phyloP scores from a whole-genome alignment of 2,329 filamentous ascomycete genomes.

The Parastagonospora nodorum region DNA sequence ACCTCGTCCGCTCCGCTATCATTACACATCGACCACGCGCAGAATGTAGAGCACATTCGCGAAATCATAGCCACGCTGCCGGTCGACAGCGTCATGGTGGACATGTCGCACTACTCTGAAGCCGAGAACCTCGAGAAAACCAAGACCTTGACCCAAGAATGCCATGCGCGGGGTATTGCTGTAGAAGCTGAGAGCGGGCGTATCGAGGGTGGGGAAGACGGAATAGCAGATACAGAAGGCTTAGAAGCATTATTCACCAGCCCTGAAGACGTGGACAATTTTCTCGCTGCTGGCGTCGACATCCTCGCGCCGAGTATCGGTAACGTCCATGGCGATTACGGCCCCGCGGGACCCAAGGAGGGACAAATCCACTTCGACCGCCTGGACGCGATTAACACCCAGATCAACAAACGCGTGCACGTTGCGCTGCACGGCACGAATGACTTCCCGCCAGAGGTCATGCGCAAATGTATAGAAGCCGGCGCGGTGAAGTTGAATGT shows the following conservation, averaged over 20 bases:
- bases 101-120: slow-evolving; percentile 75
- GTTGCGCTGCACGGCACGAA: slow-evolving; percentile 64
- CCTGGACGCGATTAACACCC: slow-evolving; percentile 35
- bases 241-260: slow-evolving; percentile 66
- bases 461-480: slow-evolving; percentile 57
- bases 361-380: slow-evolving; percentile 41
- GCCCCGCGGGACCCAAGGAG: slow-evolving; percentile 57
- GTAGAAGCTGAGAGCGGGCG: slow-evolving; percentile 73
- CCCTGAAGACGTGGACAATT: slow-evolving; percentile 69
- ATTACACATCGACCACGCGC: slow-evolving; percentile 55
- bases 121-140: slow-evolving; percentile 71
- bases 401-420: slow-evolving; percentile 49
- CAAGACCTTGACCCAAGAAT: slow-evolving; percentile 63
- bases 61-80: slow-evolving; percentile 53
- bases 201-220: slow-evolving; percentile 75
- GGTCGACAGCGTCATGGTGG: slow-evolving; percentile 77
- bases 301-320: slow-evolving; percentile 76
- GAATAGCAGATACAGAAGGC: slow-evolving; percentile 69
- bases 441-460: slow-evolving; percentile 57
- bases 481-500: slow-evolving; percentile 64
- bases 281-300: slow-evolving; percentile 71
- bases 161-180: slow-evolving; percentile 66
- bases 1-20: slow-evolving; percentile 50
- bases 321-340: slow-evolving; percentile 77
- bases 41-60: slow-evolving; percentile 50